Base-by-base conservation (phyloP, 805 yeast genomes). In the Kuraishia hungarica region DNA sequence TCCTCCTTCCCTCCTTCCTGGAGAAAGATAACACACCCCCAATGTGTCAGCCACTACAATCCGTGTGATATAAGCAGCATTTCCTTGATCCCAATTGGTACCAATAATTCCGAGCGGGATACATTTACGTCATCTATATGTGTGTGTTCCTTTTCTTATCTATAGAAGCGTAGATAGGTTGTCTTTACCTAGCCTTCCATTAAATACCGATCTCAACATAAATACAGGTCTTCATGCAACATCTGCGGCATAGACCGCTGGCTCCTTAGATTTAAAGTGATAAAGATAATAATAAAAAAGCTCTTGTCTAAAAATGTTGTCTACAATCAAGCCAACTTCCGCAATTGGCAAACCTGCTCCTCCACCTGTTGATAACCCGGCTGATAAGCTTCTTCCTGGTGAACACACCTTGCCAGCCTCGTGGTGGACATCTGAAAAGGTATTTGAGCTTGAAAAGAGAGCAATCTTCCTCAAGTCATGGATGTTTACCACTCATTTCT, bases 371-470 rank as follows among this genome's bases (percentile, higher is more conserved):
- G 68, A 62, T 52, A 58, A 56, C 13, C 59, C 62, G 29, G 64
- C 59, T 20, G 73, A 65, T 21, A 64, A 61, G 51, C 56, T 67
- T 43, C 57, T 68, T 48, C 74, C 74, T 24, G 75, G 76, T 28
- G 70, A 69, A 55, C 82, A 81, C 66, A 82, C 86, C 0, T 71
- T 82, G 51, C 86, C 86, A 28, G 83, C 86, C 10, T 78, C 84
- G 20, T 82, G 86, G 86, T 82, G 84, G 85, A 78, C 80, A 19
- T 78, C 83, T 13, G 80, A 78, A 54, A 78, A 78, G 57, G 77
- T 82, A 51, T 78, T 77, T 61, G 85, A 82, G 50, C 70, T 80
- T 55, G 86, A 82, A 62, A 81, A 79, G 60, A 72, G 83, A 61
- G 76, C 86, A 11, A 72, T 81, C 56, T 82, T 81, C 66, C 72